Conservation (phyloP, 768 basidiomycete genomes). For the Piloderma croceum region DNA sequence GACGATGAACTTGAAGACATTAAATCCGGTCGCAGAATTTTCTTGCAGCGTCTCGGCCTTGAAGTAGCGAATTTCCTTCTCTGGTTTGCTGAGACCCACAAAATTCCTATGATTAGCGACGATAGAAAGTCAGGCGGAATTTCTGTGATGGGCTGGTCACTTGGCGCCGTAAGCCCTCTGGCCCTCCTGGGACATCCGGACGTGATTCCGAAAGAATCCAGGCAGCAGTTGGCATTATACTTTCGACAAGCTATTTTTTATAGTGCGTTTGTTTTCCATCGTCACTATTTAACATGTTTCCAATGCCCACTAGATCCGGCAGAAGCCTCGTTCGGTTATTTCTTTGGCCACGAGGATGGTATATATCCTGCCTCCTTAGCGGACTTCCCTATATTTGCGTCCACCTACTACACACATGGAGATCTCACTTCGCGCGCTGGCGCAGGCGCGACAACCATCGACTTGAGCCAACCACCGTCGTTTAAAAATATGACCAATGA, state of each 20-base stretch:
- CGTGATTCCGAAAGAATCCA: slow-evolving; percentile 17
- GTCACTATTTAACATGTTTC: no score
- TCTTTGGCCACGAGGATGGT: slow-evolving; percentile 8
- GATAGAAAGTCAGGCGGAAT: slow-evolving; percentile 30
- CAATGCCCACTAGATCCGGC: slow-evolving; percentile 36
- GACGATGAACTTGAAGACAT: slow-evolving; percentile 30
- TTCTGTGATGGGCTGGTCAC: slow-evolving; percentile 36
- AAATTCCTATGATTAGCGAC: slow-evolving; percentile 20
- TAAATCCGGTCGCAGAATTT: slow-evolving; percentile 17
- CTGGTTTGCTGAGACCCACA: slow-evolving; percentile 21
- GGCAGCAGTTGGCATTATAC: slow-evolving; percentile 24
- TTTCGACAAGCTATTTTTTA: slow-evolving; percentile 27
- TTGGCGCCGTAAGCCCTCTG: slow-evolving; percentile 26
- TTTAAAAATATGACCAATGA: no score
- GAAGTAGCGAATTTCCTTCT: slow-evolving; percentile 26
- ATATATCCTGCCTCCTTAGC: no score
- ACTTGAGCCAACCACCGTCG: no score
- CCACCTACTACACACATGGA: slow-evolving; percentile 1
- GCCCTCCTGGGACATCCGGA: slow-evolving; percentile 24
- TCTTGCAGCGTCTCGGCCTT: slow-evolving; percentile 23
- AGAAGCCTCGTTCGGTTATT: slow-evolving; percentile 22
- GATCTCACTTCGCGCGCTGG: slow-evolving; percentile 10
- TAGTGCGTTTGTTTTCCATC: slow-evolving; percentile 19
- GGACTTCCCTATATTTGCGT: slow-evolving; percentile 16
- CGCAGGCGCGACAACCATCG: slow-evolving; percentile 11